Evolutionary conservation across 768 basidiomycete genomes (phyloP).

Genomic region (Tricholoma matsutake): DNA sequence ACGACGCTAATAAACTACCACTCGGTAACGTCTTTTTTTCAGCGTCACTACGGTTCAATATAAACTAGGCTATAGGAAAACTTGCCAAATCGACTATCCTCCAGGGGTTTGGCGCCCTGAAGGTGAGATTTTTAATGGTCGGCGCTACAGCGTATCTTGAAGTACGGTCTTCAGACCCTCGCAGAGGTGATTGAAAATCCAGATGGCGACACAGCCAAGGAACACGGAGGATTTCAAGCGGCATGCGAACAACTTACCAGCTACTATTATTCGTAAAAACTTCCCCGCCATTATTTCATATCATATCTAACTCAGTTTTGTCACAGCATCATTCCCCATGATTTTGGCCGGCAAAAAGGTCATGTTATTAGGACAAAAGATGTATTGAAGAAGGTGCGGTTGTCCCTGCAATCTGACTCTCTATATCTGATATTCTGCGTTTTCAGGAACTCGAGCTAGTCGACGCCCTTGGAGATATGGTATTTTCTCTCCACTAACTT

Average conservation of each 20-base stretch:
- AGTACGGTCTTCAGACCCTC: conserved; percentile 31
- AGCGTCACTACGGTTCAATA: neutral
- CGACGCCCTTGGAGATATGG: conserved; percentile 65
- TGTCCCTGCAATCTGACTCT: neutral
- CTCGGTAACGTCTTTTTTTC: conserved; percentile 36
- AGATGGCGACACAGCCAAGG: conserved; percentile 33
- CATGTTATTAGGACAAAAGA: conserved; percentile 36
- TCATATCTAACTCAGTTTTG: neutral
- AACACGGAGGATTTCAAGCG: conserved; percentile 32
- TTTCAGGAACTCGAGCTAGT: conserved; percentile 57
- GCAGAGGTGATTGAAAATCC: conserved; percentile 51
- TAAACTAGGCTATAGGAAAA: conserved; percentile 38
- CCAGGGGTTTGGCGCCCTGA: conserved; percentile 55
- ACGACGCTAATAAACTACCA: conserved; percentile 62
- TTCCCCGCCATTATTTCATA: neutral
- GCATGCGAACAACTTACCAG: conserved; percentile 49
- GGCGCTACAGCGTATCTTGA: neutral
- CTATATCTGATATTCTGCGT: neutral
- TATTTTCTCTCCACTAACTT: conserved; percentile 11
- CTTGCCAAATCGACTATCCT: conserved; percentile 59
- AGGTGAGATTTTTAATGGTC: conserved; percentile 29
- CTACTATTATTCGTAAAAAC: conserved; percentile 55
- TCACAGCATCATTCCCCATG: conserved; percentile 56
- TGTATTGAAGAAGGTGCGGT: conserved; percentile 39
- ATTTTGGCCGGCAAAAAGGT: conserved; percentile 51